A percentile compares a stretch with the other conserved stretches of the same genome.
Conservation (phyloP, 352 stramenopile species). For the Globisporangium spinosum region DNA sequence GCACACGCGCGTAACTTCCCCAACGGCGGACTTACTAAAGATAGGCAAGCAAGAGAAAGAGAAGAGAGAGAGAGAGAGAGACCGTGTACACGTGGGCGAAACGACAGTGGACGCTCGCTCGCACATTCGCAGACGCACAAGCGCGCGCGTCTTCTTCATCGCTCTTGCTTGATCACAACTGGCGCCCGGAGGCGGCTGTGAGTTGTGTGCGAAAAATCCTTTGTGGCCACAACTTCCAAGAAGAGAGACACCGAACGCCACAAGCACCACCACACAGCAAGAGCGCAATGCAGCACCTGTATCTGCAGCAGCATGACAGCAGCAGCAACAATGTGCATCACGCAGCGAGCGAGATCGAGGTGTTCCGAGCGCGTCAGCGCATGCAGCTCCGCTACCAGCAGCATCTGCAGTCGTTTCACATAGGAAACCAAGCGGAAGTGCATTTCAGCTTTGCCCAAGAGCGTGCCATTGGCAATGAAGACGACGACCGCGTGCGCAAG, state of each 20-base stretch:
- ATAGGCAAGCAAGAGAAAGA: background rate
- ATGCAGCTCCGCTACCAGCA: conserved; percentile 27
- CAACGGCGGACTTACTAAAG: conserved; percentile 7
- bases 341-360: conserved; percentile 32
- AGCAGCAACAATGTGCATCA: background rate
- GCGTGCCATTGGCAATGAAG: conserved; percentile 17
- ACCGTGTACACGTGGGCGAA: background rate
- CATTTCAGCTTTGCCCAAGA: background rate
- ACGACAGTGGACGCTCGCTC: background rate
- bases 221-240: background rate
- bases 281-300: conserved; percentile 5
- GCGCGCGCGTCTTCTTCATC: background rate
- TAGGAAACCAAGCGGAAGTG: conserved; percentile 12
- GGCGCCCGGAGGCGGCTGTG: background rate
- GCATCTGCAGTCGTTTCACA: conserved; percentile 16
- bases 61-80: background rate
- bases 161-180: background rate
- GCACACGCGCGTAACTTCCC: conserved; percentile 1
- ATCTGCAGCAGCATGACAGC: background rate
- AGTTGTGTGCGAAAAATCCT: background rate
- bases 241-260: background rate
- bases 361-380: conserved; percentile 35
- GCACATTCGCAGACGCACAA: conserved; percentile 1
- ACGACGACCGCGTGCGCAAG: conserved; percentile 40
- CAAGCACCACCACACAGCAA: background rate